phyloP scores from a whole-genome alignment of 108 stramenopile genomes.

The Fragilaria crotonensis region DNA sequence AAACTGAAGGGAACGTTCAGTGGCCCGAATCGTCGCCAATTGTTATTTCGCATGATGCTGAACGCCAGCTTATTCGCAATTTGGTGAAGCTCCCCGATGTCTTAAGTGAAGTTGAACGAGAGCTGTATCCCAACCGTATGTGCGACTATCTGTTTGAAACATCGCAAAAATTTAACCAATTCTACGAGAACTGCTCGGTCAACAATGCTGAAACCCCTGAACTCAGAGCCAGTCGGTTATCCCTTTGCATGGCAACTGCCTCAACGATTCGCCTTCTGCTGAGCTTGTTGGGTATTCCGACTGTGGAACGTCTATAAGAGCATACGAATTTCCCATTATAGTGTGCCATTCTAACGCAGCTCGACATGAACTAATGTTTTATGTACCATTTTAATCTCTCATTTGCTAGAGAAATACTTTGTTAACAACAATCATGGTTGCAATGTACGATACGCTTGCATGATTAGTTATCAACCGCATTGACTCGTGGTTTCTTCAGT shows the following conservation, averaged over 20 bases:
- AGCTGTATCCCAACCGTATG: slow-evolving; percentile 89
- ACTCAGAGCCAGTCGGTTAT: slow-evolving; percentile 75
- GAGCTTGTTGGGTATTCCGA: slow-evolving; percentile 85
- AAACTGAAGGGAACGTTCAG: slow-evolving; percentile 45
- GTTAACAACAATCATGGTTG: too few species aligned
- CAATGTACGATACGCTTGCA: too few species aligned
- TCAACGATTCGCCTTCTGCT: slow-evolving; percentile 76
- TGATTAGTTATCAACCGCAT: too few species aligned
- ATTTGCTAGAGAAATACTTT: too few species aligned
- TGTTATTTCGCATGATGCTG: slow-evolving; percentile 73
- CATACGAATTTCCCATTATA: background rate
- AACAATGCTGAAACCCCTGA: slow-evolving; percentile 74
- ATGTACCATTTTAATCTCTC: background rate
- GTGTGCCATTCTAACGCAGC: background rate
- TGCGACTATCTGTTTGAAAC: slow-evolving; percentile 93
- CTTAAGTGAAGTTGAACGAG: slow-evolving; percentile 77
- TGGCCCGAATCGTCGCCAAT: slow-evolving; percentile 73
- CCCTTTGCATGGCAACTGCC: slow-evolving; percentile 89
- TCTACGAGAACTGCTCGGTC: slow-evolving; percentile 88
- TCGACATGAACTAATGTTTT: background rate
- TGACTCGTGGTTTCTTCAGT: too few species aligned
- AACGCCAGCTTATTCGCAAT: slow-evolving; percentile 82
- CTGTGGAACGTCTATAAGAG: slow-evolving; percentile 81
- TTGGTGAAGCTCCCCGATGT: slow-evolving; percentile 75
- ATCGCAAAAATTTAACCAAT: slow-evolving; percentile 86